A percentile compares a stretch with the other conserved stretches of the same genome.
Evolutionary conservation across 345 rosid genomes (phyloP).

Genomic region (Aegle marmelos): DNA sequence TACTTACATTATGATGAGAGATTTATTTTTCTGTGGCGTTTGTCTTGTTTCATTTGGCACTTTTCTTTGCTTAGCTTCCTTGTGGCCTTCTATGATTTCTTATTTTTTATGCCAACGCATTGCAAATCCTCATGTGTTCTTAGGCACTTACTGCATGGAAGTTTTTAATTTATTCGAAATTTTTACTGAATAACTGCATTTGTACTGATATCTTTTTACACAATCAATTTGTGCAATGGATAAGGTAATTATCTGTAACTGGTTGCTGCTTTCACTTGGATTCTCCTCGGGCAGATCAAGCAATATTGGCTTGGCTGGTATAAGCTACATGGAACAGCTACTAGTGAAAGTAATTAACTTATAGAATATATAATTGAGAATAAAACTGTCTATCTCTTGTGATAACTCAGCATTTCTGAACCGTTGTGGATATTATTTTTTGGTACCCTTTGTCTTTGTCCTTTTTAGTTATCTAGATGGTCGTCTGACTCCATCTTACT

Average conservation of each 20-base stretch:
- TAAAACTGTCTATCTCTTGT: background rate
- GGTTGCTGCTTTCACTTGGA: no score
- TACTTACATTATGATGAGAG: conserved; percentile 7
- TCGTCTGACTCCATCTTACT: background rate
- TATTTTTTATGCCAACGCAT: background rate
- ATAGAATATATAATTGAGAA: background rate
- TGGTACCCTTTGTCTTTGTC: background rate
- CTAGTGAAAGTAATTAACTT: background rate
- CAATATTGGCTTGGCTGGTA: no score
- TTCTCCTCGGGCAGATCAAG: no score
- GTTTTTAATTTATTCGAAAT: background rate
- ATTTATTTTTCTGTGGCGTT: background rate
- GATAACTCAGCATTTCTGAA: background rate
- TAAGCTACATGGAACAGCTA: background rate
- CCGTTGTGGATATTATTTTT: background rate
- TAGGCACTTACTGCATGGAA: background rate
- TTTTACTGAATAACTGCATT: background rate
- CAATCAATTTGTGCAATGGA: background rate
- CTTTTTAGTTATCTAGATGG: background rate
- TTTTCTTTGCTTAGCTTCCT: background rate
- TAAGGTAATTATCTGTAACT: background rate
- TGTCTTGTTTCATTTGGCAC: background rate
- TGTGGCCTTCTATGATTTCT: background rate
- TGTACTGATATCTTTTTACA: background rate
- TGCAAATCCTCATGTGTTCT: background rate